phyloP scores from a whole-genome alignment of 1,284 basidiomycete genomes.

The Ganoderma meredithae region DNA sequence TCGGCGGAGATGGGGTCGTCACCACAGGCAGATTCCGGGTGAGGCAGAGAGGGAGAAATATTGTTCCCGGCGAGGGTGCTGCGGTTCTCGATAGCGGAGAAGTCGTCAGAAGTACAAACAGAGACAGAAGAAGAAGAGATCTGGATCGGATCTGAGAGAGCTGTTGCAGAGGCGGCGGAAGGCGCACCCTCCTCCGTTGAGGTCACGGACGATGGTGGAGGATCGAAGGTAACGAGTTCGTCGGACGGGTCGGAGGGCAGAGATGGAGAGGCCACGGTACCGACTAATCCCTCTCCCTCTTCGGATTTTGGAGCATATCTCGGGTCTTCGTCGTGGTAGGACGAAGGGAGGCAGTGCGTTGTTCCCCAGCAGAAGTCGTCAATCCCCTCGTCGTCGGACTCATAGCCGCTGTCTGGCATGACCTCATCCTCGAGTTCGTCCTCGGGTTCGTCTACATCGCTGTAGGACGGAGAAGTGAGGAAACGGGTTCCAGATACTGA shows the following conservation, averaged over 20 bases:
- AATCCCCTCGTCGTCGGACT: neutral
- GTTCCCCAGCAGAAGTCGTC: neutral
- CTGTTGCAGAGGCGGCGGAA: neutral
- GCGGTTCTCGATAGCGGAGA: neutral
- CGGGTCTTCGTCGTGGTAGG: neutral
- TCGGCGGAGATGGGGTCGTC: neutral
- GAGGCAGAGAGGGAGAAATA: neutral
- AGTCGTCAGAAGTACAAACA: neutral
- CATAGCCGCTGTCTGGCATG: neutral
- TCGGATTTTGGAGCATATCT: neutral
- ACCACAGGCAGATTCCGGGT: neutral
- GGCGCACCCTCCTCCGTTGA: neutral
- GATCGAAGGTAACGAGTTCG: neutral
- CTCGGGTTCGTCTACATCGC: neutral
- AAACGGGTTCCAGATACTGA: too few relatives aligned
- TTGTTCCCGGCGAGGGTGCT: neutral
- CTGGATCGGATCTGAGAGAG: neutral
- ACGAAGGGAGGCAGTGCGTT: neutral
- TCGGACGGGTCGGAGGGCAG: neutral
- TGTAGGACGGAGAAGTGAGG: neutral
- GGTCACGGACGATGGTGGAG: neutral
- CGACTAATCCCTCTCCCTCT: neutral
- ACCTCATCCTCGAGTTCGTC: neutral
- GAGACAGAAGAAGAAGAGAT: neutral
- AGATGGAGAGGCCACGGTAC: neutral